Percentiles rank a stretch among this genome's conserved stretches.
phyloP scores from a whole-genome alignment of 2,329 filamentous ascomycete species.

The Geosmithia morbida region DNA sequence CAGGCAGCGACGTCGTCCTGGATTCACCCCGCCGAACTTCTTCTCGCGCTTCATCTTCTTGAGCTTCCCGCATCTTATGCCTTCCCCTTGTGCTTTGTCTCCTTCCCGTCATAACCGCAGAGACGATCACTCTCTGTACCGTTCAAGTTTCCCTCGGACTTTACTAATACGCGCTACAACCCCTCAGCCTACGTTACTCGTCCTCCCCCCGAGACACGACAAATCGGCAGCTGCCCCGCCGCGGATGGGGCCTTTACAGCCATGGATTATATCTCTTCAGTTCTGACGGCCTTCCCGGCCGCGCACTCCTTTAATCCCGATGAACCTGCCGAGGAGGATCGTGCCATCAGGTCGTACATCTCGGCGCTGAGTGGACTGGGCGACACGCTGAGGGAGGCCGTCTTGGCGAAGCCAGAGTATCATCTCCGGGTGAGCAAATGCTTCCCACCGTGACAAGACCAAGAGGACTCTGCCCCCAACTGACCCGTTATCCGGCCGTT shows the following conservation, averaged over 20 bases:
- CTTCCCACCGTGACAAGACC: not conserved
- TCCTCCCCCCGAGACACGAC: not conserved
- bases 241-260: not conserved
- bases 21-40: not conserved
- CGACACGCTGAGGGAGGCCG: constrained; percentile 10
- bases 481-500: not conserved
- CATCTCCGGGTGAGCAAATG: constrained; percentile 23
- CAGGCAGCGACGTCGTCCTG: not conserved
- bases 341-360: constrained; percentile 21
- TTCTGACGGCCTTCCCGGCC: constrained; percentile 27
- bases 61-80: not conserved
- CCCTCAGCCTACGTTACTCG: not conserved
- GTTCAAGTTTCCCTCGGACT: not conserved
- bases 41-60: not conserved
- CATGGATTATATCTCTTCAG: constrained; percentile 14
- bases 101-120: not conserved
- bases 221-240: not conserved
- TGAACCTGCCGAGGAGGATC: constrained; percentile 21
- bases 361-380: constrained; percentile 20
- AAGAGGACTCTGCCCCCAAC: not conserved
- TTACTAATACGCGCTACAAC: not conserved
- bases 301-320: constrained; percentile 10
- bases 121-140: not conserved
- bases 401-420: constrained; percentile 18
- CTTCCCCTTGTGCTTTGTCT: not conserved